phyloP scores from a whole-genome alignment of 2,329 filamentous ascomycete genomes.

The Orbilia blumenaviensis region DNA sequence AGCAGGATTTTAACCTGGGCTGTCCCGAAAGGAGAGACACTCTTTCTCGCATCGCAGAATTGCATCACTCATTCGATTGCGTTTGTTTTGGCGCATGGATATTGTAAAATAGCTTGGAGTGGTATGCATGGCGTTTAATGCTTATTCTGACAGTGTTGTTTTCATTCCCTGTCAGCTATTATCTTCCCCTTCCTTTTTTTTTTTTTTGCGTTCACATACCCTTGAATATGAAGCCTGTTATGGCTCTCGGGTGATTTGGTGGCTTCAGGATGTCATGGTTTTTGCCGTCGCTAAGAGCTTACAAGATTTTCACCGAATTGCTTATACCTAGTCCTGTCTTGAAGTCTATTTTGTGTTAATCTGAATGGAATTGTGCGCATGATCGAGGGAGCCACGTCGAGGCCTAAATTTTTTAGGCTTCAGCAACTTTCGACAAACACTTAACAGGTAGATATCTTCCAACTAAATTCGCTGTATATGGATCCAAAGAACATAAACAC shows the following conservation, averaged over 20 bases:
- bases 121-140: slow-evolving; percentile 5
- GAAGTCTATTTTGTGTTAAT: not conserved
- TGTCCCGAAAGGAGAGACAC: not conserved
- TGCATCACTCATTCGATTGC: not conserved
- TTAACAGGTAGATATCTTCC: too few relatives aligned
- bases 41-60: not conserved
- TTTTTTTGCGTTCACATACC: not conserved
- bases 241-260: not conserved
- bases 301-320: slow-evolving; percentile 16
- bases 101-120: slow-evolving; percentile 12
- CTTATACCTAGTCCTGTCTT: not conserved
- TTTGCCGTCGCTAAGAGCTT: not conserved
- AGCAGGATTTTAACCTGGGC: not conserved
- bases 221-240: not conserved
- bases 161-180: not conserved
- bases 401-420: too few relatives aligned
- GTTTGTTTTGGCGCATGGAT: slow-evolving; percentile 6
- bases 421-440: too few relatives aligned
- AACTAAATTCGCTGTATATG: too few relatives aligned
- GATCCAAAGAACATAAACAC: too few relatives aligned
- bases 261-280: not conserved
- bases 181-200: slow-evolving; percentile 12
- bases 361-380: not conserved
- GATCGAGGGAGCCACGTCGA: not conserved
- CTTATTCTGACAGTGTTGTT: not conserved